Conservation (phyloP, 1,139 yeast genomes). For the Cylindricascospora bacillispora region DNA sequence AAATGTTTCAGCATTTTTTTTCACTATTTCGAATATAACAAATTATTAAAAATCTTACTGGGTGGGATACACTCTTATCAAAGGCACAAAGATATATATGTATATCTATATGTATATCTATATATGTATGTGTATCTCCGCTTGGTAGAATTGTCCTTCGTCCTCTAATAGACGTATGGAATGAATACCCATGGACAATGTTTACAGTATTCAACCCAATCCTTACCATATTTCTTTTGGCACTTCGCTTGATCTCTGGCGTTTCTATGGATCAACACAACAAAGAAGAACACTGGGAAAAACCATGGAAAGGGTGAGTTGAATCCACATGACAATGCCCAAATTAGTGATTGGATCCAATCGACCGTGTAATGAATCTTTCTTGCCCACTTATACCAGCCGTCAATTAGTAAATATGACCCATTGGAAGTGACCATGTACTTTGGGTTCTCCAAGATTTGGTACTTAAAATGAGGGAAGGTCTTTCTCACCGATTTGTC, state of each 20-base stretch:
- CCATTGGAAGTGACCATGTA: conserved; percentile 81
- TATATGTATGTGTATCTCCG: too few species aligned
- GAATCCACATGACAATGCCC: conserved; percentile 90
- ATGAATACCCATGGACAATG: conserved; percentile 88
- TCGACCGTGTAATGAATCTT: conserved; percentile 94
- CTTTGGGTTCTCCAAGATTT: conserved; percentile 67
- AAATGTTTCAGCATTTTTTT: too few species aligned
- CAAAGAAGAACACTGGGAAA: conserved; percentile 80
- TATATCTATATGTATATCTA: too few species aligned
- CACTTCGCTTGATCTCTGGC: conserved; percentile 78
- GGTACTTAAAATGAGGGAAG: conserved; percentile 87
- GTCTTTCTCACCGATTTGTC: conserved; percentile 62
- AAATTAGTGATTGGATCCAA: conserved; percentile 70
- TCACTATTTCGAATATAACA: too few species aligned
- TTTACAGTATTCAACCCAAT: conserved; percentile 78
- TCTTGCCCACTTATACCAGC: conserved; percentile 89
- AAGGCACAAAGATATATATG: too few species aligned
- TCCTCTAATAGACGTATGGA: conserved; percentile 57
- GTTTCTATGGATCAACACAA: conserved; percentile 81
- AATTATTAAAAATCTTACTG: too few species aligned
- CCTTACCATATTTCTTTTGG: conserved; percentile 76
- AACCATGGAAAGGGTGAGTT: conserved; percentile 89
- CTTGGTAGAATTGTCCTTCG: too few species aligned
- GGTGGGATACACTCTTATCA: too few species aligned
- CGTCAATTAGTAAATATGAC: conserved; percentile 72